A percentile compares a stretch with the other conserved stretches of the same genome.
phyloP scores from a whole-genome alignment of 768 basidiomycete genomes.

The Auricularia sp. region DNA sequence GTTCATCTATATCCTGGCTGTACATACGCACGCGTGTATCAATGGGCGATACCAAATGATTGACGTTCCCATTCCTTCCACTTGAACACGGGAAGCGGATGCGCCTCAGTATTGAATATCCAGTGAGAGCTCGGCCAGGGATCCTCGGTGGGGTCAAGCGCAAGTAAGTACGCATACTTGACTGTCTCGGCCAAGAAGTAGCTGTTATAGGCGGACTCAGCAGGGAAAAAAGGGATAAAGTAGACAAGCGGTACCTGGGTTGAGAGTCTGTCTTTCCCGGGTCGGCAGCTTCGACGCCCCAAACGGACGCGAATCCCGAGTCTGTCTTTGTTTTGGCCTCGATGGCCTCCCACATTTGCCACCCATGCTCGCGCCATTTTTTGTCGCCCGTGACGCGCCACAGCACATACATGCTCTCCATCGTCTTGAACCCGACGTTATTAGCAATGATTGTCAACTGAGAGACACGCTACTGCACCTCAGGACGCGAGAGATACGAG shows the following conservation, averaged over 20 bases:
- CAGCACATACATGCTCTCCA: constrained; percentile 63
- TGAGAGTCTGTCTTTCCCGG: constrained; percentile 41
- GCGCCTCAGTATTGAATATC: constrained; percentile 52
- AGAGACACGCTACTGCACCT: constrained; percentile 30
- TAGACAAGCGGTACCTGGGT: constrained; percentile 52
- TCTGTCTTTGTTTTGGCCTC: constrained; percentile 47
- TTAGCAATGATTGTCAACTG: too few relatives aligned
- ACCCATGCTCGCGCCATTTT: constrained; percentile 62
- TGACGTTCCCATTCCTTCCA: constrained; percentile 42
- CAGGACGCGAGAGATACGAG: constrained; percentile 55
- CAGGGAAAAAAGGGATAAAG: constrained; percentile 22
- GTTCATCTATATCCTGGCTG: too few relatives aligned
- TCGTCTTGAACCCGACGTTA: constrained; percentile 32
- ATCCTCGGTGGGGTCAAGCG: constrained; percentile 42
- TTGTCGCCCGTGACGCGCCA: constrained; percentile 60
- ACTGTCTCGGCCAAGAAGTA: constrained; percentile 53
- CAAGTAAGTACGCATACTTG: constrained; percentile 65
- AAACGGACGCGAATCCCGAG: constrained; percentile 52
- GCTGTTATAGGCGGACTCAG: constrained; percentile 16
- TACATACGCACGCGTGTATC: neutral
- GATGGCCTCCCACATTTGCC: constrained; percentile 60
- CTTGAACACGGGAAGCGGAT: constrained; percentile 61
- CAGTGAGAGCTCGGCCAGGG: constrained; percentile 36
- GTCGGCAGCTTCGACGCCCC: constrained; percentile 31
- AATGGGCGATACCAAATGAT: neutral